phyloP scores from a whole-genome alignment of 305 asterid species.

The Fraxinus dipetala region DNA sequence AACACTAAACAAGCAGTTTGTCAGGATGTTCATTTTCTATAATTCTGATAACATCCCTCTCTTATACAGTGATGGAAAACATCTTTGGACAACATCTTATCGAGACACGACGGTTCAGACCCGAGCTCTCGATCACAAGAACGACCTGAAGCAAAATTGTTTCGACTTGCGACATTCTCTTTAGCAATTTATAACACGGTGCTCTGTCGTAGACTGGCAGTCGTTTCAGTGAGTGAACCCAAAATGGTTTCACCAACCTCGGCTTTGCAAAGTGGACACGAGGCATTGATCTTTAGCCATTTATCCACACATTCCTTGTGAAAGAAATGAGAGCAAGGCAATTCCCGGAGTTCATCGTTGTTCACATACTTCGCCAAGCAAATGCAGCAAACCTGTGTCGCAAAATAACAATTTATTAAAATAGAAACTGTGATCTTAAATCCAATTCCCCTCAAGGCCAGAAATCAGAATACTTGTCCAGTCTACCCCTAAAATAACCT shows the following conservation, averaged over 20 bases:
- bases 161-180: background rate
- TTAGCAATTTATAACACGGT: constrained; percentile 16
- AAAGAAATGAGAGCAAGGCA: constrained; percentile 84
- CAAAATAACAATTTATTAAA: constrained; percentile 10
- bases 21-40: background rate
- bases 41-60: background rate
- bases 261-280: constrained; percentile 92
- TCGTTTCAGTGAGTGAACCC: constrained; percentile 60
- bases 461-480: background rate
- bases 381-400: constrained; percentile 80
- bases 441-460: background rate
- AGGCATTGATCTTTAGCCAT: constrained; percentile 87
- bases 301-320: constrained; percentile 95
- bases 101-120: background rate
- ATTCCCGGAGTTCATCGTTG: constrained; percentile 90
- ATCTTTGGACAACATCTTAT: background rate
- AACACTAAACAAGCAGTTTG: background rate
- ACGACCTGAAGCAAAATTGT: background rate
- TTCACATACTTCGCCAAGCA: constrained; percentile 81
- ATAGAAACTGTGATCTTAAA: background rate
- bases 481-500: background rate
- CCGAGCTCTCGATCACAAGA: background rate
- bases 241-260: constrained; percentile 77
- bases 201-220: constrained; percentile 51
- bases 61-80: background rate